Evolutionary conservation across 345 rosid species (phyloP), one percentile per base, ranked within the genome.

Genomic region (Tarenaya hassleriana): DNA sequence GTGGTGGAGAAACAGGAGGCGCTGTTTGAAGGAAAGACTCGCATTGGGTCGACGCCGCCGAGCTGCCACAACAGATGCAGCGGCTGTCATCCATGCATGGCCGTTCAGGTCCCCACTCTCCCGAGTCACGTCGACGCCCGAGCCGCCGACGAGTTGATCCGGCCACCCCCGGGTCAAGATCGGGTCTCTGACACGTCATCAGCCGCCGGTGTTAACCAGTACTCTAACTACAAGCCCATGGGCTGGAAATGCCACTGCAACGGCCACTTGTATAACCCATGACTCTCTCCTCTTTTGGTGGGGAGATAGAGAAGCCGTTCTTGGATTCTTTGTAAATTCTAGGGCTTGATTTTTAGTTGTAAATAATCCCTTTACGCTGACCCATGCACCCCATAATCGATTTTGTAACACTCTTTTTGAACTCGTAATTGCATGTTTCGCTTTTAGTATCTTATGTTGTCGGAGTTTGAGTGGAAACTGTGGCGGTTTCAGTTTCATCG

Each of bases 31-130:
- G 89, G 73, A 50, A 82, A 84, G 72, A 71, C 86, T 8, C 76
- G 98, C 68, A 57, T 91, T 54, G 98, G 98, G 19, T 91, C 96
- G 1, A 80, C 70, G 1, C 96, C 95, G 27, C 98, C 98, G 3
- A 84, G 96, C 54, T 87, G 98, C 62, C 83, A 81, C 78, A 87
- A 72, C 73, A 84, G 81, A 62, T 91, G 98, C 73, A 91, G 72
- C 44, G 56, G 66, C 1, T 91, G 98, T 40, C 95, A 84, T 63
- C 96, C 98, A 3, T 91, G 98, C 82, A 76, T 70, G 76, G 89
- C 96, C 7, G 82, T 80, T 54, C 96, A 84, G 60, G 87, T 86
- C 4, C 94, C 96, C 0, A 68, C 80, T 1, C 17, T 69, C 10
- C 95, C 84, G 1, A 56, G 24, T 46, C 67, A 63, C 41, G 29